phyloP scores from a whole-genome alignment of 31 red algal species.

The Porphyra umbilicalis region DNA sequence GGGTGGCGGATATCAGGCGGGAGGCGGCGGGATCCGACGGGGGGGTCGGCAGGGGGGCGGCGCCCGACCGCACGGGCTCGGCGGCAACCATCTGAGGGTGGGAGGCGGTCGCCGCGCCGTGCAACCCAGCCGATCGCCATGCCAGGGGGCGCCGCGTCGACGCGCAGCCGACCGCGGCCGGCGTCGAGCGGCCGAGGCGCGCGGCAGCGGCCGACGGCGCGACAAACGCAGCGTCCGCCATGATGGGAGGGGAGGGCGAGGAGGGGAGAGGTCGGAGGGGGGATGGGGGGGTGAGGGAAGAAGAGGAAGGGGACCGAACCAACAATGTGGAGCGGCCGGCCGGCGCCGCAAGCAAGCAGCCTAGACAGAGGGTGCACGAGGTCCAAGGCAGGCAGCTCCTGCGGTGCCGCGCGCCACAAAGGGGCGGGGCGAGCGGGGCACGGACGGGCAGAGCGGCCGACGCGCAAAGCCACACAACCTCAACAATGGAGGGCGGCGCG shows the following conservation, averaged over 20 bases:
- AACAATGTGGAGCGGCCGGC: no score
- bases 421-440: no score
- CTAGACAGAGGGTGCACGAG: no score
- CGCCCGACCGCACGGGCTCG: neutral
- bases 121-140: neutral
- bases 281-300: no score
- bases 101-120: neutral
- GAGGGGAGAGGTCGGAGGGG: neutral
- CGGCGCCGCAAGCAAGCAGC: no score
- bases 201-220: neutral
- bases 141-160: neutral
- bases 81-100: neutral
- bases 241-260: neutral
- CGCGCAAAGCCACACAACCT: no score
- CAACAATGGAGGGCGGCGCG: no score
- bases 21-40: no score
- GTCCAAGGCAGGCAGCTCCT: no score
- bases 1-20: slow-evolving; percentile 5
- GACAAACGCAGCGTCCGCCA: neutral
- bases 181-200: neutral
- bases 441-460: no score
- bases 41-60: neutral
- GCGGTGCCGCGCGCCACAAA: no score
- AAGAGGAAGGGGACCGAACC: neutral
- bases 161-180: neutral